phyloP scores from a whole-genome alignment of 495 filamentous ascomycete species.

The Tuber melanosporum region DNA sequence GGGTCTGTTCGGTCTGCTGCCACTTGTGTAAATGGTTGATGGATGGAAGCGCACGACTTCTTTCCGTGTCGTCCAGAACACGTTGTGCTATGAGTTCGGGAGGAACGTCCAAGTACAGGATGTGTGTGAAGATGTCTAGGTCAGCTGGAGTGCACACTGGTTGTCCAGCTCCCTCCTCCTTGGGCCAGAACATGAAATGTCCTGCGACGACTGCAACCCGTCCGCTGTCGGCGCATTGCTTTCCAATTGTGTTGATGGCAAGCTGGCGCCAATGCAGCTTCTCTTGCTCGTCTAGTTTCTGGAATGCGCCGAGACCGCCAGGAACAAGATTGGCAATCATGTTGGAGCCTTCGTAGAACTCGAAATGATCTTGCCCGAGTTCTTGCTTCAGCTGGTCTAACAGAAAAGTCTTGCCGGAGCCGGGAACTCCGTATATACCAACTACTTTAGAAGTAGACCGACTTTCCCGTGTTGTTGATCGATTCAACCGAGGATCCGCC shows the following conservation, averaged over 20 bases:
- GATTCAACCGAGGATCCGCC: constrained; percentile 28
- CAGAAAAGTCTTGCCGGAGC: constrained; percentile 55
- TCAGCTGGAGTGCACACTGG: constrained; percentile 49
- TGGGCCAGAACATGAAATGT: constrained; percentile 57
- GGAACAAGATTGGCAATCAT: constrained; percentile 48
- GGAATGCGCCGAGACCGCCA: constrained; percentile 52
- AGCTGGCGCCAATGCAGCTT: constrained; percentile 46
- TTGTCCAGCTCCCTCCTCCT: constrained; percentile 41
- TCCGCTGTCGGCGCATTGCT: constrained; percentile 43
- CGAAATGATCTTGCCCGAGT: constrained; percentile 45
- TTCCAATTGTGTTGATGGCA: constrained; percentile 50
- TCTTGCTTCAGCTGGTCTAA: constrained; percentile 46
- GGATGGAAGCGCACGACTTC: constrained; percentile 44
- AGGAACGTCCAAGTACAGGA: constrained; percentile 54
- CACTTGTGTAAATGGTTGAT: constrained; percentile 48
- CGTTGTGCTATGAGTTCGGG: constrained; percentile 43
- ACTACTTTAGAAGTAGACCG: constrained; percentile 42
- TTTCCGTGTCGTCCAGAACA: constrained; percentile 44
- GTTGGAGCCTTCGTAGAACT: constrained; percentile 52
- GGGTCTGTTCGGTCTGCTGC: constrained; percentile 49
- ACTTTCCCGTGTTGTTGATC: constrained; percentile 22
- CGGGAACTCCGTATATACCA: constrained; percentile 58
- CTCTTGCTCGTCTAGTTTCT: constrained; percentile 44
- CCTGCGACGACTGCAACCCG: constrained; percentile 53
- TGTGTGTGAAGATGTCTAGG: constrained; percentile 52